Evolutionary conservation across 768 basidiomycete species (phyloP).

Genomic region (Panellus pusillus): DNA sequence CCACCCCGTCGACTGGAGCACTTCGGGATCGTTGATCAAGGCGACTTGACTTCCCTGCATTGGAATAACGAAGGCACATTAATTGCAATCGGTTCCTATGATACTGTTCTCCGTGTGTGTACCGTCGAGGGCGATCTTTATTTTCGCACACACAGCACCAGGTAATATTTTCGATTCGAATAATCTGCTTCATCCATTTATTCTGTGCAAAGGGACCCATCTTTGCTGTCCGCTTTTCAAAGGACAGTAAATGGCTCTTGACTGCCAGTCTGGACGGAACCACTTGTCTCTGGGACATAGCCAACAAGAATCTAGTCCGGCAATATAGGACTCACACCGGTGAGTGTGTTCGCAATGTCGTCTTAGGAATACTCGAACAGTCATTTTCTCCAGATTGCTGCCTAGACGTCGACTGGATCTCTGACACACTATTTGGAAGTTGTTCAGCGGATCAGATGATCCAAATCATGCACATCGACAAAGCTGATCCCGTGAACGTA

Average conservation of each 20-base stretch:
- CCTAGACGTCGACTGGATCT: constrained; percentile 79
- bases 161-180: constrained; percentile 39
- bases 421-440: constrained; percentile 67
- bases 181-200: constrained; percentile 21
- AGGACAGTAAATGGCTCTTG: constrained; percentile 67
- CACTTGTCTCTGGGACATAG: constrained; percentile 77
- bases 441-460: constrained; percentile 71
- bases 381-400: constrained; percentile 56
- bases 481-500: constrained; percentile 55
- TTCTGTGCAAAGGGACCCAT: constrained; percentile 67
- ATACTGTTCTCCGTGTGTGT: constrained; percentile 68
- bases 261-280: constrained; percentile 80
- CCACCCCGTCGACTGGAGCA: constrained; percentile 50
- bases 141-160: constrained; percentile 60
- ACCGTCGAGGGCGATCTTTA: constrained; percentile 61
- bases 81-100: constrained; percentile 78
- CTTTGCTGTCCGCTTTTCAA: constrained; percentile 77
- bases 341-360: constrained; percentile 29
- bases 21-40: constrained; percentile 43
- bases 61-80: constrained; percentile 77
- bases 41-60: constrained; percentile 74
- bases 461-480: constrained; percentile 58
- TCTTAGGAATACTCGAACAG: neutral
- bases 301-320: constrained; percentile 53
- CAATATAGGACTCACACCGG: constrained; percentile 71